These are phyloP conservation scores for Aspergillus transmontanensis DNA, from an alignment of 2,329 filamentous ascomycete genomes.

Conservation along the genomic window DNA sequence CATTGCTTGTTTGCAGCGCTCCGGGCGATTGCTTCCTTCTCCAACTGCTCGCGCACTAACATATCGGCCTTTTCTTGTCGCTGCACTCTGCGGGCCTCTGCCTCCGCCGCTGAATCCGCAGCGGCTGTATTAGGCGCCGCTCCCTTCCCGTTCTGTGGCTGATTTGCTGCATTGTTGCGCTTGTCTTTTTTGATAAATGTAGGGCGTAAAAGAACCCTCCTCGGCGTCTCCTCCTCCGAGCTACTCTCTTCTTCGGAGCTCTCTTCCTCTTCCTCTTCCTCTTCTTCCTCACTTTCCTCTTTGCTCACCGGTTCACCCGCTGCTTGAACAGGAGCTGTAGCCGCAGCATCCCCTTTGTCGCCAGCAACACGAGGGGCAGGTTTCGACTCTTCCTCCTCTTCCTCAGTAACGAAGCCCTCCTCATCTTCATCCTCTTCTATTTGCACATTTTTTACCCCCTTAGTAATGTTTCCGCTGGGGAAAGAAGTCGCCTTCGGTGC, in stretches of 20 bases:
- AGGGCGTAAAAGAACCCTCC: conserved; percentile 62
- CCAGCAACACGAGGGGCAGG: conserved; percentile 18
- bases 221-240: conserved; percentile 60
- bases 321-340: conserved; percentile 13
- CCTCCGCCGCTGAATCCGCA: conserved; percentile 46
- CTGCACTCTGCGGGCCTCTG: conserved; percentile 46
- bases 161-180: conserved; percentile 46
- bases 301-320: conserved; percentile 33
- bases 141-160: conserved; percentile 24
- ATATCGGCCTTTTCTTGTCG: conserved; percentile 73
- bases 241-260: conserved; percentile 56
- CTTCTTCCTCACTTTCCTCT: conserved; percentile 48
- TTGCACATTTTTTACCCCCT: conserved; percentile 33
- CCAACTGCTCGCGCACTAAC: conserved; percentile 85
- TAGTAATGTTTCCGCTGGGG: conserved; percentile 34
- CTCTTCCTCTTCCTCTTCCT: conserved; percentile 48
- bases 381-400: conserved; percentile 43
- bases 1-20: conserved; percentile 80
- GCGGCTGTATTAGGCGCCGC: conserved; percentile 13
- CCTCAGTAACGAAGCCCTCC: conserved; percentile 64
- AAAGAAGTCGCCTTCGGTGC: conserved; percentile 46
- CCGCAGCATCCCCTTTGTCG: conserved; percentile 16
- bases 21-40: conserved; percentile 74
- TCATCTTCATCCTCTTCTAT: conserved; percentile 50
- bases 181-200: conserved; percentile 68